These are phyloP conservation scores for Biancaea sappan DNA, from an alignment of 306 rosid species.

Conservation along the genomic window DNA sequence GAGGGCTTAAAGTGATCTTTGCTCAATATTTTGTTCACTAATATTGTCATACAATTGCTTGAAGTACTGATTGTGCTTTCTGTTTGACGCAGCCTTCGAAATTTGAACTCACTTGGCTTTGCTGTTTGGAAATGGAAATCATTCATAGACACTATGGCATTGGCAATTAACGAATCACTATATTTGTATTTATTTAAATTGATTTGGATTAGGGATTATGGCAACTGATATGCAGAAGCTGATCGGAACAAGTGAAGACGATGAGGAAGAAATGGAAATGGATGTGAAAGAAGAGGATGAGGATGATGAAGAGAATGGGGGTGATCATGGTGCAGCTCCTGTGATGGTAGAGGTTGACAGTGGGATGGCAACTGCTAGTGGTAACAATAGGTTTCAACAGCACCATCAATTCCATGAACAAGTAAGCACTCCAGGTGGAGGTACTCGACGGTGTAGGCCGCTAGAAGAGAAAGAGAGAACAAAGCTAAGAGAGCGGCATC, in stretches of 20 bases:
- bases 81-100: conserved; percentile 32
- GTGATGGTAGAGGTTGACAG: conserved; percentile 73
- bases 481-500: conserved; percentile 93
- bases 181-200: conserved; percentile 29
- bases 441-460: conserved; percentile 83
- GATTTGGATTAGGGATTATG: conserved; percentile 52
- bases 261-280: conserved; percentile 89
- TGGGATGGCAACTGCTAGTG: conserved; percentile 53
- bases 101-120: conserved; percentile 21
- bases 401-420: conserved; percentile 71
- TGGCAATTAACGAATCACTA: conserved; percentile 27
- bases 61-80: conserved; percentile 28
- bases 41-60: not conserved
- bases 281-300: conserved; percentile 90
- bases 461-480: conserved; percentile 97
- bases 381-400: conserved; percentile 62
- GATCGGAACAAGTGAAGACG: conserved; percentile 86
- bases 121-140: conserved; percentile 17
- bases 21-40: not conserved
- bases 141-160: conserved; percentile 28
- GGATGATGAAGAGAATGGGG: conserved; percentile 59
- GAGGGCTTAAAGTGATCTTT: not conserved
- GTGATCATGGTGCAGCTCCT: conserved; percentile 42
- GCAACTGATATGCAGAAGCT: conserved; percentile 78
- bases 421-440: conserved; percentile 77